phyloP scores from a whole-genome alignment of 2,329 filamentous ascomycete genomes.

The Cercospora nicotianae region DNA sequence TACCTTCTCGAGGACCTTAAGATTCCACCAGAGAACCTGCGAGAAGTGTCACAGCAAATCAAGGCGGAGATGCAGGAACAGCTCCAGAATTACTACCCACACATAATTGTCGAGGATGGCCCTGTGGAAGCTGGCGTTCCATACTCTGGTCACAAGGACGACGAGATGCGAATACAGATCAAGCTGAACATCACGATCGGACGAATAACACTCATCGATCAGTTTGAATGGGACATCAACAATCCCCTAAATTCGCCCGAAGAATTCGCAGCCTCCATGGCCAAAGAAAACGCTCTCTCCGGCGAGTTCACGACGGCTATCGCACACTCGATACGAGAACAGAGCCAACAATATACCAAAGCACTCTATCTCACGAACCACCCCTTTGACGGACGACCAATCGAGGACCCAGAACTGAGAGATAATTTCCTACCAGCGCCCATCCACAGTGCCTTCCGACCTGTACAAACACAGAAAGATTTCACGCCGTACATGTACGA shows the following conservation, averaged over 20 bases:
- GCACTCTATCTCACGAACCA: conserved; percentile 92
- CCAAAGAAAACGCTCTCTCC: conserved; percentile 82
- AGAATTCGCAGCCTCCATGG: conserved; percentile 88
- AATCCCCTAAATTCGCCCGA: conserved; percentile 91
- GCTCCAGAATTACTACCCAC: conserved; percentile 88
- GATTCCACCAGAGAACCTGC: conserved; percentile 67
- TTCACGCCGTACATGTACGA: conserved; percentile 93
- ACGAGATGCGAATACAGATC: conserved; percentile 95
- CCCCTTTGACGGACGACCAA: conserved; percentile 87
- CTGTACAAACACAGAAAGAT: conserved; percentile 89
- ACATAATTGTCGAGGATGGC: conserved; percentile 86
- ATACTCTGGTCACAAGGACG: conserved; percentile 94
- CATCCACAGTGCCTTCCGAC: conserved; percentile 77
- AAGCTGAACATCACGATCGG: conserved; percentile 98
- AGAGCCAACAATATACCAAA: conserved; percentile 89
- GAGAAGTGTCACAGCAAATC: conserved; percentile 56
- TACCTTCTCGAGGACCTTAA: conserved; percentile 84
- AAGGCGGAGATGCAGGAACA: conserved; percentile 84
- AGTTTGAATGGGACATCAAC: conserved; percentile 99
- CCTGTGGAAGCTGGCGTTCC: conserved; percentile 85
- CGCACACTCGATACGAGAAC: conserved; percentile 95
- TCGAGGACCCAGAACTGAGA: conserved; percentile 88
- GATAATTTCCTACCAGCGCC: conserved; percentile 84
- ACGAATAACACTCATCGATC: conserved; percentile 87
- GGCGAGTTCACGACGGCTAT: conserved; percentile 98